Base-by-base conservation (phyloP, 805 yeast genomes). In the Saturnispora diversa region DNA sequence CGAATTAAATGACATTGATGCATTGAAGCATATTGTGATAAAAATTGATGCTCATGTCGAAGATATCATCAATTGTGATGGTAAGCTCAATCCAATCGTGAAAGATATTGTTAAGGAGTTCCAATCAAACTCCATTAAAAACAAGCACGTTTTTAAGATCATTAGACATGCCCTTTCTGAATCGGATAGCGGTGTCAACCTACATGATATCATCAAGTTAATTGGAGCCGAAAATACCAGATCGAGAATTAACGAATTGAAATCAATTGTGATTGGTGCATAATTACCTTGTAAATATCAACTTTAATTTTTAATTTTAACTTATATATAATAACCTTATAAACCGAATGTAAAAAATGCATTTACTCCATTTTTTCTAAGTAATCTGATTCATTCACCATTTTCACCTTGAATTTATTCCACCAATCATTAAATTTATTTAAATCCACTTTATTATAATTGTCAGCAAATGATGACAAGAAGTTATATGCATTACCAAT, bases 381-480 rank as follows among this genome's bases (percentile, higher is more conserved):
- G 56, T 86, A 88, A 40, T 74, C 76, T 2, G 96, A 97, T 55
- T 90, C 94, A 45, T 81, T 83, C 9, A 75, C 70, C 44, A 92
- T 52, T 54, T 82, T 80, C 6, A 73, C 62, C 58, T 75, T 84
- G 63, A 92, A 90, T 60, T 86, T 88, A 48, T 72, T 79, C 98
- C 98, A 85, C 98, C 98, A 90, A 30, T 74, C 80, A 56, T 90
- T 94, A 53, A 90, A 90, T 31, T 77, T 82, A 53, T 80, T 84
- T 55, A 90, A 84, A 3, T 88, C 82, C 3, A 90, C 96, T 50
- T 77, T 84, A 2, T 95, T 94, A 17, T 73, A 67, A 5, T 65
- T 58, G 54, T 86, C 95, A 6, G 86, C 72, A 56, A 88, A 90
- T n/a, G 97, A 84, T 2, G 94, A 77, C 36, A 90, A 62, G 56